phyloP scores from a whole-genome alignment of 495 filamentous ascomycete genomes.

The Lasiosphaeria miniovina region DNA sequence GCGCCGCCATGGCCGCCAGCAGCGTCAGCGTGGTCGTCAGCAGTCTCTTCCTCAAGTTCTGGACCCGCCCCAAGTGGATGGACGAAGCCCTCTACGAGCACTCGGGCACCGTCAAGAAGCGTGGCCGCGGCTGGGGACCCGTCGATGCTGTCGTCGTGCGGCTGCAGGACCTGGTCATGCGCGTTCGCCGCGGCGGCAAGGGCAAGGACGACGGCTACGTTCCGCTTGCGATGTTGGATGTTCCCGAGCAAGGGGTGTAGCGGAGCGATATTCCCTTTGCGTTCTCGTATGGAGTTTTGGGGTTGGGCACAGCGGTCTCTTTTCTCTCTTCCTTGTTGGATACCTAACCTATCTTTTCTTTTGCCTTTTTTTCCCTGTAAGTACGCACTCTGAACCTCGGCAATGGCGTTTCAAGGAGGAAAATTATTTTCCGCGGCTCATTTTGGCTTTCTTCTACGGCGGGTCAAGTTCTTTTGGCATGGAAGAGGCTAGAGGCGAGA shows the following conservation, averaged over 20 bases:
- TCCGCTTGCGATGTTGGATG: slow-evolving; percentile 50
- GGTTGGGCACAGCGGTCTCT: too few relatives aligned
- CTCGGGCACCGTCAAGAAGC: slow-evolving; percentile 34
- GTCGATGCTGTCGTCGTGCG: slow-evolving; percentile 39
- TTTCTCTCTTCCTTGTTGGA: too few relatives aligned
- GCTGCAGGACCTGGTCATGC: slow-evolving; percentile 35
- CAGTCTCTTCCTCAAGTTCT: slow-evolving; percentile 79
- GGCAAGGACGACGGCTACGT: slow-evolving; percentile 57
- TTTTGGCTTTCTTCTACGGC: too few relatives aligned
- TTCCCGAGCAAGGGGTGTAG: neutral
- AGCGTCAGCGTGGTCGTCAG: slow-evolving; percentile 88
- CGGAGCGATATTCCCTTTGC: too few relatives aligned
- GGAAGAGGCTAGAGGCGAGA: too few relatives aligned
- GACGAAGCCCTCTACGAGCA: slow-evolving; percentile 60
- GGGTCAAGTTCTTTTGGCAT: too few relatives aligned
- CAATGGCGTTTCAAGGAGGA: too few relatives aligned
- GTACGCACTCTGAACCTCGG: too few relatives aligned
- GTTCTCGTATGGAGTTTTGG: too few relatives aligned
- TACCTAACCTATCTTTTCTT: too few relatives aligned
- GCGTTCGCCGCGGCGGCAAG: slow-evolving; percentile 33
- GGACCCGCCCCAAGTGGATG: slow-evolving; percentile 90
- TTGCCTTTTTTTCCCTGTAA: too few relatives aligned
- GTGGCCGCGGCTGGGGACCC: slow-evolving; percentile 46
- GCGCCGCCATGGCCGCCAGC: slow-evolving; percentile 88
- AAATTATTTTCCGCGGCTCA: too few relatives aligned